phyloP scores from a whole-genome alignment of 805 yeast species.

The Zygosaccharomyces kombuchaensis region DNA sequence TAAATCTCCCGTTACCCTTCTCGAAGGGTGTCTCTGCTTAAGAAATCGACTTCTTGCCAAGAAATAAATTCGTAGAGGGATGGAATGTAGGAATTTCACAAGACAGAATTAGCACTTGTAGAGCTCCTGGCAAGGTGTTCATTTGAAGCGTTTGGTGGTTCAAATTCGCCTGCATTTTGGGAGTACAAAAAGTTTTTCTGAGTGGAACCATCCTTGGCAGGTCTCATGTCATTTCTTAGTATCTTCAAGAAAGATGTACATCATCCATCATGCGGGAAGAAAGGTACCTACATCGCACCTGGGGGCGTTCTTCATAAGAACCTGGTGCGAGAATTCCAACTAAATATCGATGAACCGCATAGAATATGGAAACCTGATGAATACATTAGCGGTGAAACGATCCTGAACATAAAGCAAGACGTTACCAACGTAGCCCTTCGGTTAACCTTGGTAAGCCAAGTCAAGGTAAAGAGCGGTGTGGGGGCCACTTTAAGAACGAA shows the following conservation, averaged over 20 bases:
- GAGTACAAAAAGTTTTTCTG: neutral
- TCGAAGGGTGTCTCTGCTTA: constrained; percentile 1
- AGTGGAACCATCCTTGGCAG: neutral
- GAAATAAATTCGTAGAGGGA: constrained; percentile 9
- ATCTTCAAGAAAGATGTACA: constrained; percentile 13
- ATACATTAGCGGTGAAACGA: constrained; percentile 58
- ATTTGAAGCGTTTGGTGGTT: neutral
- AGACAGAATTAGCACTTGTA: neutral
- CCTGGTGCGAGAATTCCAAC: constrained; percentile 60
- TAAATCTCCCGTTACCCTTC: constrained; percentile 2
- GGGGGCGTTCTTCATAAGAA: constrained; percentile 22
- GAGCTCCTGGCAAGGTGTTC: neutral
- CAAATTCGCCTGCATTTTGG: neutral
- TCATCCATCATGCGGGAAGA: constrained; percentile 15
- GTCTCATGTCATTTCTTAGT: constrained; percentile 11
- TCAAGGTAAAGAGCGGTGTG: constrained; percentile 47
- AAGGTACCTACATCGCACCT: constrained; percentile 23
- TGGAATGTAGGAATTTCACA: neutral
- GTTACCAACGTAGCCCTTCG: constrained; percentile 46
- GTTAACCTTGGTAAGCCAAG: constrained; percentile 52
- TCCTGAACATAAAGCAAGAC: constrained; percentile 53
- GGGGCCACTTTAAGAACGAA: constrained; percentile 48
- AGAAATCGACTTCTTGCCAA: constrained; percentile 12
- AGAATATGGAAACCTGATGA: constrained; percentile 79
- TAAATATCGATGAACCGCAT: constrained; percentile 70